These are phyloP conservation scores for Microthlaspi erraticum DNA, from an alignment of 345 rosid species.

Conservation along the genomic window DNA sequence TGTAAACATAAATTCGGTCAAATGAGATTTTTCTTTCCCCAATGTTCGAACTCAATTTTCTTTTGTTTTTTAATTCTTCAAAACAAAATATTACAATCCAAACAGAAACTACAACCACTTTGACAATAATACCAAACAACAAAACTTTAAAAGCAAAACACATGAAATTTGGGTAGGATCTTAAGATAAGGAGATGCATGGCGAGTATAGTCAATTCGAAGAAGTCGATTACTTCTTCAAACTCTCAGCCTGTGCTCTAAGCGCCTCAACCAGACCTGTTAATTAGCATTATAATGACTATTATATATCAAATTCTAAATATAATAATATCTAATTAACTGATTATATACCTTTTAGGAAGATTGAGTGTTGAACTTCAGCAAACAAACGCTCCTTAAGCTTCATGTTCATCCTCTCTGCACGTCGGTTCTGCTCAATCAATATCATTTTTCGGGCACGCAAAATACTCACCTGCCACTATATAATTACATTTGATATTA, in stretches of 20 bases:
- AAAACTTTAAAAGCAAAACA: constrained; percentile 4
- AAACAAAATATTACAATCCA: neutral
- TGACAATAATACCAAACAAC: neutral
- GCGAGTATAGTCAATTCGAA: neutral
- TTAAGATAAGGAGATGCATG: constrained; percentile 1
- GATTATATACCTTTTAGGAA: neutral
- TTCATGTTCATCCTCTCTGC: neutral
- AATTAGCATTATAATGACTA: neutral
- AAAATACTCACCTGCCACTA: constrained; percentile 26
- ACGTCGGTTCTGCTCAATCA: neutral
- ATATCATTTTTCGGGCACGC: constrained; percentile 32
- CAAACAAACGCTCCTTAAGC: neutral
- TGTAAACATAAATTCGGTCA: neutral
- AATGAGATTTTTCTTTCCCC: neutral
- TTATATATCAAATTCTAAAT: neutral
- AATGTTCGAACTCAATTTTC: neutral
- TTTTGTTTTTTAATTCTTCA: neutral
- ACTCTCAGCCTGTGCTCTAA: constrained; percentile 13
- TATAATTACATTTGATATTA: neutral
- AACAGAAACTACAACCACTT: neutral
- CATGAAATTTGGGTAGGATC: constrained; percentile 5
- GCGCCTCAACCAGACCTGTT: neutral
- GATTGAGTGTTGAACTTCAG: neutral
- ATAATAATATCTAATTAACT: neutral
- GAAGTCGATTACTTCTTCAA: constrained; percentile 2